Percentiles rank a stretch among this genome's conserved stretches.
phyloP scores from a whole-genome alignment of 2,329 filamentous ascomycete species.

The Lasiodiplodia gonubiensis region DNA sequence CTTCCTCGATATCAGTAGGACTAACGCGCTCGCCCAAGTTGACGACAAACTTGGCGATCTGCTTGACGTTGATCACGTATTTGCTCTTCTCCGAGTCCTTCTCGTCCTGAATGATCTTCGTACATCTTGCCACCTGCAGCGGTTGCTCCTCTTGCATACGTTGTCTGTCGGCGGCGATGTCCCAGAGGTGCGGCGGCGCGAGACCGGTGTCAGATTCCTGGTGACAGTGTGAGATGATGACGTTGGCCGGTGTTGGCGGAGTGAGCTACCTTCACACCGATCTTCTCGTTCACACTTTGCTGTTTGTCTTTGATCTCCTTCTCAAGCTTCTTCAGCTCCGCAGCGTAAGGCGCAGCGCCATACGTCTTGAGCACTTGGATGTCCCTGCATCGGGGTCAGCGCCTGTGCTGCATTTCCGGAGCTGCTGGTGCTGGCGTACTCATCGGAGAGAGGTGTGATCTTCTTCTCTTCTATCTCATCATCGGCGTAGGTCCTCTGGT shows the following conservation, averaged over 20 bases:
- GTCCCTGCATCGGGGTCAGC: constrained; percentile 68
- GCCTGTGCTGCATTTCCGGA: constrained; percentile 17
- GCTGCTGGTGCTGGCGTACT: constrained; percentile 64
- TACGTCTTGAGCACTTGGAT: constrained; percentile 99
- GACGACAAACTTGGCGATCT: constrained; percentile 99
- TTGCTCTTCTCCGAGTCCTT: constrained; percentile 98
- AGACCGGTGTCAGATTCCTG: constrained; percentile 98
- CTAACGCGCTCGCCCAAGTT: constrained; percentile 96
- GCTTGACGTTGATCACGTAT: constrained; percentile 99
- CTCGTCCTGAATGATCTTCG: constrained; percentile 98
- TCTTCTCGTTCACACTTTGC: constrained; percentile 98
- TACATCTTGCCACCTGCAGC: constrained; percentile 95
- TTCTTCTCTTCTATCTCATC: constrained; percentile 99
- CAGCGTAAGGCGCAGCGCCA: constrained; percentile 92
- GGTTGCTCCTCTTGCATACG: constrained; percentile 99
- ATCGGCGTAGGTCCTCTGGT: constrained; percentile 94
- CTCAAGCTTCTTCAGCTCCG: constrained; percentile 93
- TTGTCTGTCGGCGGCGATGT: constrained; percentile 95
- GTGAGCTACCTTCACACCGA: constrained; percentile 74
- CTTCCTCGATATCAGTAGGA: constrained; percentile 98
- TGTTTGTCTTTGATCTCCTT: constrained; percentile 99
- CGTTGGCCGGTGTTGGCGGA: not conserved
- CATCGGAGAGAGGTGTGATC: constrained; percentile 94
- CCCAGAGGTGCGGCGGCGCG: constrained; percentile 97
- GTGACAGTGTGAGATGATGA: not conserved